Conservation (phyloP, 176 grass and related monocot species). For the Ananas comosus region DNA sequence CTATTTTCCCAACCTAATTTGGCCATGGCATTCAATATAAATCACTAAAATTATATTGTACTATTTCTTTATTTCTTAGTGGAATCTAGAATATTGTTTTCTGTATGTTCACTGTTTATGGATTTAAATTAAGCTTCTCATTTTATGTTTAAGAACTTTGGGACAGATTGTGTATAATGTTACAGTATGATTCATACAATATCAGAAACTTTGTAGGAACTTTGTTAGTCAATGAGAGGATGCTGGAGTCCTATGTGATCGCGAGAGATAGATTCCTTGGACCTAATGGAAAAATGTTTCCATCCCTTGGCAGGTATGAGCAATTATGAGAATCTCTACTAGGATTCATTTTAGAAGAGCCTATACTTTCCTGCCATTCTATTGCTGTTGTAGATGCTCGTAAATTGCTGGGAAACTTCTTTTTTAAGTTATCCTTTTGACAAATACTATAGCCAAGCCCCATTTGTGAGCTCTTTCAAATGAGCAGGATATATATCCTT, state of each 20-base stretch:
- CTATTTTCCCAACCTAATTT: too few species aligned
- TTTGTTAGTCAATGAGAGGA: conserved; percentile 96
- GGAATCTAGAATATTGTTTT: background rate
- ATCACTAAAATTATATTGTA: too few species aligned
- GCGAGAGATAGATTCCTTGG: conserved; percentile 90
- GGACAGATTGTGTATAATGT: background rate
- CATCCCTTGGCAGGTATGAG: conserved; percentile 79
- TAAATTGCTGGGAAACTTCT: background rate
- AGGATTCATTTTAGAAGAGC: background rate
- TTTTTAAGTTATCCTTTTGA: too few species aligned
- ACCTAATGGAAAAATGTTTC: conserved; percentile 95
- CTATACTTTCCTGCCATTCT: background rate
- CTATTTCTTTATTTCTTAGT: too few species aligned
- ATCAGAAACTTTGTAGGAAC: conserved; percentile 52
- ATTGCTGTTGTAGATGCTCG: background rate
- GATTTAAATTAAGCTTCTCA: too few species aligned
- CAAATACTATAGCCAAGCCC: too few species aligned
- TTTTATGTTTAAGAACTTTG: background rate
- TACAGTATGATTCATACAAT: conserved; percentile 10
- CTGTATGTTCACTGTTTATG: conserved; percentile 1
- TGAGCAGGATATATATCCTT: too few species aligned
- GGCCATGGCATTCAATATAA: too few species aligned
- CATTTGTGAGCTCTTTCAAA: too few species aligned
- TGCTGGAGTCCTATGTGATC: conserved; percentile 98
- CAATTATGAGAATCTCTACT: background rate